Evolutionary conservation across 2,329 filamentous ascomycete species (phyloP), one percentile per base, ranked within the genome.

Genomic region (Aspergillus pseudotamarii): DNA sequence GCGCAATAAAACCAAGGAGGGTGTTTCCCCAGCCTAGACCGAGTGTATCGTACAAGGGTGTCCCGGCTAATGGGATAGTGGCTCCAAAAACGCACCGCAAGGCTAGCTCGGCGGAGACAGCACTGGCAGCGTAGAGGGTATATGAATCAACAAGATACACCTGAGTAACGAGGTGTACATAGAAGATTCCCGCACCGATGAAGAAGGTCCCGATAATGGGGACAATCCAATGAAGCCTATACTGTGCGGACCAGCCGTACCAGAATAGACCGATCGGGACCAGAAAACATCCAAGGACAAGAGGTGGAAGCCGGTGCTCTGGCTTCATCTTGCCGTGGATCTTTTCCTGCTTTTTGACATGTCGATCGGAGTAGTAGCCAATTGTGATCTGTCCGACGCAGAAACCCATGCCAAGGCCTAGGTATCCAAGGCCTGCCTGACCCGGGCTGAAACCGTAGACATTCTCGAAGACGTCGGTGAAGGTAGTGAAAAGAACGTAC

Each of bases 281-380:
- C 19, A 86, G 61, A 2, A 83, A 55, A 4, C 83, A 83, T 4
- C 83, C 84, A 12, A 81, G 74, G 5, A 84, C 78, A 48, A 88
- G 79, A 0, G 83, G 79, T 0, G 82, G 80, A 0, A 89, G 73
- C 62, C 86, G 79, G 64, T 76, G 78, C 62, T 87, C 84, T 0
- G 84, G 82, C 73, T 75, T 77, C 59, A 65, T 65, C 36, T 59
- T 48, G 9, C 65, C 63, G n/a, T 61, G 43, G 6, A 58, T 43
- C 53, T 56, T 57, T 28, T 65, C 60, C 34, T 64, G 62, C 28
- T 54, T 56, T n/a, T 59, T 59, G 51, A 66, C 48, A 45, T 65
- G 60, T 10, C 63, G 46, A 34, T 63, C 60, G 3, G 65, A 65
- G 53, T 51, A 66, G 28, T 57, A 63, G 14, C 71, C 75, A 57